phyloP scores from a whole-genome alignment of 441 rosid genomes.

The Arabidopsis hybrid region DNA sequence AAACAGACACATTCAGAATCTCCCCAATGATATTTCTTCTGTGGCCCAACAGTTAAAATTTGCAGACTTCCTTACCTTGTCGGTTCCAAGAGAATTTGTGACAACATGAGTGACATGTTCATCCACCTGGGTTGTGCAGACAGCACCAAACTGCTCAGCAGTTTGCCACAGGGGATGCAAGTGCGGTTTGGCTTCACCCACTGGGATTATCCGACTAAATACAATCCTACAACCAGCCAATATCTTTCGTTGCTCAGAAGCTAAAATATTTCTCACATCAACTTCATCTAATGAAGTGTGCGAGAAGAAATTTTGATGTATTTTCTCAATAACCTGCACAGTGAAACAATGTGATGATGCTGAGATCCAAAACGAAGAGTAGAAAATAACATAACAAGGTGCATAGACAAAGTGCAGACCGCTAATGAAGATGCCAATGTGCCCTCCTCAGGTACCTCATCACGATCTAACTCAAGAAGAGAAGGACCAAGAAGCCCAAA shows the following conservation, averaged over 20 bases:
- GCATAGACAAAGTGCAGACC: slow-evolving; percentile 59
- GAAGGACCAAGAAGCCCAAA: slow-evolving; percentile 98
- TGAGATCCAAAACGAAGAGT: slow-evolving; percentile 18
- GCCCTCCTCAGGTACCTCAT: slow-evolving; percentile 97
- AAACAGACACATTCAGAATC: slow-evolving; percentile 43
- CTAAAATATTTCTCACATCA: slow-evolving; percentile 91
- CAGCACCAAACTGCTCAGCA: slow-evolving; percentile 98
- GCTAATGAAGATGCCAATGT: slow-evolving; percentile 91
- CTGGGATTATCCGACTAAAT: slow-evolving; percentile 95
- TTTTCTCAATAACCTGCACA: slow-evolving; percentile 86
- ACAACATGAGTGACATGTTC: slow-evolving; percentile 98
- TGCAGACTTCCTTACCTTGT: slow-evolving; percentile 68
- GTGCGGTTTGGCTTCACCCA: slow-evolving; percentile 94
- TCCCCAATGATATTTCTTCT: slow-evolving; percentile 3
- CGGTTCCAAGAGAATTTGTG: slow-evolving; percentile 91
- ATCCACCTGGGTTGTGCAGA: slow-evolving; percentile 85
- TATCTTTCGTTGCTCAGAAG: slow-evolving; percentile 83
- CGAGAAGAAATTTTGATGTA: slow-evolving; percentile 80
- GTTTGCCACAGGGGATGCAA: slow-evolving; percentile 96
- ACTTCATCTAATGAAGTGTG: slow-evolving; percentile 75
- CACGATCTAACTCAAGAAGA: slow-evolving; percentile 97
- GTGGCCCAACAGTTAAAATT: slow-evolving; percentile 3
- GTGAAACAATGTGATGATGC: slow-evolving; percentile 34
- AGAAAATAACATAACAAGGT: slow-evolving; percentile 21
- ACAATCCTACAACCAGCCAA: slow-evolving; percentile 87